phyloP scores from a whole-genome alignment of 192 early-diverging fungal species.

The Coemansia sp. region DNA sequence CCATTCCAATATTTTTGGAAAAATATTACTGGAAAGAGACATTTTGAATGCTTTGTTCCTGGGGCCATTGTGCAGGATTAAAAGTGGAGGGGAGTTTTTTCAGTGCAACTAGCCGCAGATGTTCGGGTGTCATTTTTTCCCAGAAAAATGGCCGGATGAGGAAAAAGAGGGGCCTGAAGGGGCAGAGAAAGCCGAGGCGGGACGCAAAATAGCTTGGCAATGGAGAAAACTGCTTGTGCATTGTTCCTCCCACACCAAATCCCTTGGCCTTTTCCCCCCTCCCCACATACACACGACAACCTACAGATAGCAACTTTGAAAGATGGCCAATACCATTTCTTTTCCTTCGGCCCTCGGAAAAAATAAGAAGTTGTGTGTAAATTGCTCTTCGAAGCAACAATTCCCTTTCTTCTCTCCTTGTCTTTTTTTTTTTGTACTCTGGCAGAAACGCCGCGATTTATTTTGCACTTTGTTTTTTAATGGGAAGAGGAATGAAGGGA shows the following conservation, averaged over 20 bases:
- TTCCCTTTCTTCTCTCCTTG: conserved; percentile 1
- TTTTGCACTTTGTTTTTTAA: background rate
- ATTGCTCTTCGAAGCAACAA: background rate
- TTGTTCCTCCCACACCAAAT: background rate
- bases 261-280: conserved; percentile 4
- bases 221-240: background rate
- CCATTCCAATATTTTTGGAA: background rate
- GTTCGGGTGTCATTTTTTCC: background rate
- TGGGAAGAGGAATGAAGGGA: background rate
- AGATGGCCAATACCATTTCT: background rate
- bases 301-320: background rate
- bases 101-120: background rate
- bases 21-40: background rate
- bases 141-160: background rate
- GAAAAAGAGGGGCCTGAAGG: background rate
- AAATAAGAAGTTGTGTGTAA: background rate
- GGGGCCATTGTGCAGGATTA: background rate
- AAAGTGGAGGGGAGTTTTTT: background rate
- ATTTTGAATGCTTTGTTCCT: background rate
- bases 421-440: background rate
- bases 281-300: background rate
- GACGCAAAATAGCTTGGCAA: background rate
- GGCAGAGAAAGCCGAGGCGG: background rate
- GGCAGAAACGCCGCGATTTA: background rate
- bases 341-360: conserved; percentile 5